Percentiles rank a stretch among this genome's conserved stretches.
phyloP scores from a whole-genome alignment of 2,329 filamentous ascomycete genomes.

The Fusarium brachygibbosum region DNA sequence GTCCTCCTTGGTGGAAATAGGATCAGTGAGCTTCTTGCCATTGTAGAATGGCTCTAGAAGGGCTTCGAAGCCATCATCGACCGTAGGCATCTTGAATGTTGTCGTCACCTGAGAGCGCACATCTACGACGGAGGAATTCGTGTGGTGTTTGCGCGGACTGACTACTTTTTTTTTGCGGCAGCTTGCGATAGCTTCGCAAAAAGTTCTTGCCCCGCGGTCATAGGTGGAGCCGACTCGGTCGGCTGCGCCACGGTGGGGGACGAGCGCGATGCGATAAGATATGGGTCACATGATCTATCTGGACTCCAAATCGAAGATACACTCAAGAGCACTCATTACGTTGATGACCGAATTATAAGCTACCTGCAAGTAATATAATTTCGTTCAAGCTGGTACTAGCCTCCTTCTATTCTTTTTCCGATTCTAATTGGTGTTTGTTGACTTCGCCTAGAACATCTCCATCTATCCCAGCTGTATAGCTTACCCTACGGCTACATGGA shows the following conservation, averaged over 20 bases:
- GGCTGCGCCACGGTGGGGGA: slow-evolving; percentile 49
- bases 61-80: slow-evolving; percentile 75
- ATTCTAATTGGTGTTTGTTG: background rate
- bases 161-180: slow-evolving; percentile 43
- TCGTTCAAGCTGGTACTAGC: background rate
- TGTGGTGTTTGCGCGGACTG: slow-evolving; percentile 28
- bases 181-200: slow-evolving; percentile 51
- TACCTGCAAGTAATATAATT: too few species aligned
- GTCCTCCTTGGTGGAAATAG: slow-evolving; percentile 77
- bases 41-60: slow-evolving; percentile 77
- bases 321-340: background rate
- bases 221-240: slow-evolving; percentile 45
- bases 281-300: slow-evolving; percentile 37
- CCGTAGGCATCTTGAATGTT: slow-evolving; percentile 61
- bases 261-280: slow-evolving; percentile 41
- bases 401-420: background rate
- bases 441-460: background rate
- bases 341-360: background rate
- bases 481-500: background rate
- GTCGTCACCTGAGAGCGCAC: slow-evolving; percentile 50
- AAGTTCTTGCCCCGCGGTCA: slow-evolving; percentile 51
- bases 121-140: slow-evolving; percentile 47
- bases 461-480: background rate
- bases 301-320: background rate
- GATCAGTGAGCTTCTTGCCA: slow-evolving; percentile 75